Evolutionary conservation across 2,329 filamentous ascomycete genomes (phyloP).

Genomic region (Scorias spongiosa): DNA sequence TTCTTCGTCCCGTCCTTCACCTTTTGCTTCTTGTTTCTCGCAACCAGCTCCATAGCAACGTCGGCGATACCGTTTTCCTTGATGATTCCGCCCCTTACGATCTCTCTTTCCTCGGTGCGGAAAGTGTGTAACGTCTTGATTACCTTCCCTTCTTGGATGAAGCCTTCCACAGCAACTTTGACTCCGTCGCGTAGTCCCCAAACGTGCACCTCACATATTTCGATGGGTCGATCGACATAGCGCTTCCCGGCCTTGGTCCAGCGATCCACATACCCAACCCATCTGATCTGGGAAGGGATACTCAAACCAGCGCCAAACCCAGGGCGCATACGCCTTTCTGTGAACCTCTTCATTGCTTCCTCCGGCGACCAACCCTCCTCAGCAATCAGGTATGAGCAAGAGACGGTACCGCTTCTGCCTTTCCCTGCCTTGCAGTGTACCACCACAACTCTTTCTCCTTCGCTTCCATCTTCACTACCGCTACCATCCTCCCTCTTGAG

Average conservation of each 20-base stretch:
- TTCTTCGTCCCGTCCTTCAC: conserved; percentile 1
- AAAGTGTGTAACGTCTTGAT: conserved; percentile 80
- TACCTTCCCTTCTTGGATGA: conserved; percentile 71
- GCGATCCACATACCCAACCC: conserved; percentile 74
- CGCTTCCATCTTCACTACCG: conserved; percentile 10
- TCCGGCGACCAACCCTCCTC: conserved; percentile 58
- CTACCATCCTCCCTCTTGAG: conserved; percentile 38
- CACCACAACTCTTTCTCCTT: conserved; percentile 53
- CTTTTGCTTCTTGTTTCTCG: conserved; percentile 15
- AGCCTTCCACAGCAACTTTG: conserved; percentile 74
- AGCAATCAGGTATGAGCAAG: conserved; percentile 78
- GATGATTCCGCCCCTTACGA: conserved; percentile 43
- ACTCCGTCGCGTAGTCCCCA: conserved; percentile 83
- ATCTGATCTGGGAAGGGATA: conserved; percentile 82
- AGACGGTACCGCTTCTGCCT: conserved; percentile 75
- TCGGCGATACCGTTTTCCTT: conserved; percentile 27
- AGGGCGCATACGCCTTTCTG: conserved; percentile 73
- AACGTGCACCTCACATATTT: conserved; percentile 76
- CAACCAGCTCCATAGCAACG: conserved; percentile 30
- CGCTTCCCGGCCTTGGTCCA: conserved; percentile 65
- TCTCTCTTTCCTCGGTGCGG: conserved; percentile 50
- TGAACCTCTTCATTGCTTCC: conserved; percentile 54
- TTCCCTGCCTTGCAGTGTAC: conserved; percentile 98
- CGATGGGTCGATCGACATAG: conserved; percentile 69
- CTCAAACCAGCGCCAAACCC: conserved; percentile 80